phyloP scores from a whole-genome alignment of 768 basidiomycete genomes.

The Podaxis sp. region DNA sequence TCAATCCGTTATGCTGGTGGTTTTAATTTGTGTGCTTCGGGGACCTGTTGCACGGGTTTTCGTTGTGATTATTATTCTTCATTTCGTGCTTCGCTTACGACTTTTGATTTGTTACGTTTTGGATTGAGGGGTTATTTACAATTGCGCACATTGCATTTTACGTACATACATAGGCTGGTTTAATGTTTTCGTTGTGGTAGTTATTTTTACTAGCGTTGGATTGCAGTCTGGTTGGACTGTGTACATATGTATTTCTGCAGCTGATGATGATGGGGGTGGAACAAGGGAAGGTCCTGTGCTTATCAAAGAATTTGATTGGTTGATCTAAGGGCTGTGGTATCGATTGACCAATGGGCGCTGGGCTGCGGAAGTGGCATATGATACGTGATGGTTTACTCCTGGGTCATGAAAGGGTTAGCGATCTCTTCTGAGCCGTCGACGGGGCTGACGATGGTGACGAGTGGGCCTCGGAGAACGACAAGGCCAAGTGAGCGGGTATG shows the following conservation, averaged over 20 bases:
- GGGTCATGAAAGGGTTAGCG: slow-evolving; percentile 79
- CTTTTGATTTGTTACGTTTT: too few species aligned
- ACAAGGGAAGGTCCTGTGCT: neutral
- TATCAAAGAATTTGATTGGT: slow-evolving; percentile 4
- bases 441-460: slow-evolving; percentile 90
- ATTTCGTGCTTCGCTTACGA: too few species aligned
- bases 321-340: neutral
- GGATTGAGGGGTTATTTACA: neutral
- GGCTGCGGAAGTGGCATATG: neutral
- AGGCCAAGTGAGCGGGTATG: slow-evolving; percentile 72
- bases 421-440: slow-evolving; percentile 96
- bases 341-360: neutral
- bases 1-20: neutral
- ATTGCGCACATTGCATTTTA: neutral
- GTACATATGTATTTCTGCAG: too few species aligned
- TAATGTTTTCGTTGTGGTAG: neutral
- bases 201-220: neutral
- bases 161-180: neutral
- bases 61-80: neutral
- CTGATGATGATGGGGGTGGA: neutral
- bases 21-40: neutral
- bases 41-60: neutral
- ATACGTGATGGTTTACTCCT: slow-evolving; percentile 45
- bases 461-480: slow-evolving; percentile 90
- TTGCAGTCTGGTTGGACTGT: too few species aligned